Evolutionary conservation across 2,329 filamentous ascomycete species (phyloP).

Genomic region (Teratosphaeria nubilosa): DNA sequence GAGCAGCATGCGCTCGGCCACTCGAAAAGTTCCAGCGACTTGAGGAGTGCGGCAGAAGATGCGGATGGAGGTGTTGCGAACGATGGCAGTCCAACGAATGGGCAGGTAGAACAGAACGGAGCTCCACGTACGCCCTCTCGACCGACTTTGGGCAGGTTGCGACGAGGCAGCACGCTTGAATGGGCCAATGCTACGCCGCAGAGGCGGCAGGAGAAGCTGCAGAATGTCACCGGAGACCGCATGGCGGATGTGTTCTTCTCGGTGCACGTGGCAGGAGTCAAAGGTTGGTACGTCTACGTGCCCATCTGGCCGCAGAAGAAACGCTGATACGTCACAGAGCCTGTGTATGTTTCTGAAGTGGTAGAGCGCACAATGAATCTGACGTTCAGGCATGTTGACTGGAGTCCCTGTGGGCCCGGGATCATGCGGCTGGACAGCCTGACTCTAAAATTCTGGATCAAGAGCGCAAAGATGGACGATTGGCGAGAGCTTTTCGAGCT

Average conservation of each 20-base stretch:
- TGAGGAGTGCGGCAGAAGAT: conserved; percentile 28
- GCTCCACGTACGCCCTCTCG: conserved; percentile 16
- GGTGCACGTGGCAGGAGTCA: conserved; percentile 55
- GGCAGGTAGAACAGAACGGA: conserved; percentile 4
- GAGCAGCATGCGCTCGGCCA: conserved; percentile 42
- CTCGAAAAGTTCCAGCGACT: conserved; percentile 49
- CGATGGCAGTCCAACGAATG: conserved; percentile 4
- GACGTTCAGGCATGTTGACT: conserved; percentile 75
- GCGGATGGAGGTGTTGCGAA: neutral
- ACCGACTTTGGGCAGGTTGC: conserved; percentile 30
- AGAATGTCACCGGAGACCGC: conserved; percentile 58
- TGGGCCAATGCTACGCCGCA: conserved; percentile 52
- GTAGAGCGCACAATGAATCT: conserved; percentile 78
- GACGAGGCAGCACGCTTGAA: conserved; percentile 51
- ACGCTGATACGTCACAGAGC: conserved; percentile 40
- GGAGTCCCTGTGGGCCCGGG: conserved; percentile 51
- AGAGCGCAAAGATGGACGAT: conserved; percentile 38
- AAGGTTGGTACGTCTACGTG: conserved; percentile 21
- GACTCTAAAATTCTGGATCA: conserved; percentile 65
- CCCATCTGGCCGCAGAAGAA: neutral
- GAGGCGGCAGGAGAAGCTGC: conserved; percentile 62
- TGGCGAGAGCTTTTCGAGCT: conserved; percentile 63
- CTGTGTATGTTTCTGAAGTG: conserved; percentile 84
- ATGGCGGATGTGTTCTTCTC: conserved; percentile 88
- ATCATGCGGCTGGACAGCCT: conserved; percentile 58